Base-by-base conservation (phyloP, 169 alveolate species). In the Cryptosporidium parvum region DNA sequence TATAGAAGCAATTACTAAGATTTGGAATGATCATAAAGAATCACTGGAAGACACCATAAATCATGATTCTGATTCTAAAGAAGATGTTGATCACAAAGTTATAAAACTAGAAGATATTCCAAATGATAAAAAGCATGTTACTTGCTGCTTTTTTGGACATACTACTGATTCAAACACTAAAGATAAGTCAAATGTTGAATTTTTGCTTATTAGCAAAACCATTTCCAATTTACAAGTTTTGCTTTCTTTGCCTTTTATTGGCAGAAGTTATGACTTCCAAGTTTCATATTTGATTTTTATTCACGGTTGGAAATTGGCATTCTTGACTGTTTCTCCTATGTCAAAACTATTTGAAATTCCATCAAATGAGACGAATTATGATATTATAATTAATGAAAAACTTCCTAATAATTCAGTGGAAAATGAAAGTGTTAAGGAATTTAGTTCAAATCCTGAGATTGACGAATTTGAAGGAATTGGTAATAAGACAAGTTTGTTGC, bases 291-390 rank as follows among this genome's bases (percentile, higher is more conserved):
- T 80, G 23, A 67, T 80, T 59, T 80, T 62, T 31, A 33, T 80
- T 26, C 89, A 37, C 56, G 2, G 9, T 14, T 80, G 89, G 89
- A 31, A 65, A 21, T 29, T 80, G 52, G 59, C 89, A 16, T 65
- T 80, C 39, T 31, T 80, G 26, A 56, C 70, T 2, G 69, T 73
- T 14, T 26, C 45, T 21, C 56, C 86, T 8, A 10, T 10, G 7
- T 56, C 71, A 16, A 42, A 73, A n/a, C 4, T 56, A 16, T 37
- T 73, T 10, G 56, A 73, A 8, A 33, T 73, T 31, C 51, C 56
- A 52, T 29, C 69, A 10, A 37, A 31, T 73, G 86, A 73, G 1
- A 37, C 35, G 2, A 7, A 33, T 16, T 33, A 31, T 18, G 69
- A 62, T 39, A 26, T 80, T 16, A 5, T 42, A n/a, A 48, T 59